These are phyloP conservation scores for Botrytis byssoidea DNA, from an alignment of 2,329 filamentous ascomycete species.

Conservation along the genomic window DNA sequence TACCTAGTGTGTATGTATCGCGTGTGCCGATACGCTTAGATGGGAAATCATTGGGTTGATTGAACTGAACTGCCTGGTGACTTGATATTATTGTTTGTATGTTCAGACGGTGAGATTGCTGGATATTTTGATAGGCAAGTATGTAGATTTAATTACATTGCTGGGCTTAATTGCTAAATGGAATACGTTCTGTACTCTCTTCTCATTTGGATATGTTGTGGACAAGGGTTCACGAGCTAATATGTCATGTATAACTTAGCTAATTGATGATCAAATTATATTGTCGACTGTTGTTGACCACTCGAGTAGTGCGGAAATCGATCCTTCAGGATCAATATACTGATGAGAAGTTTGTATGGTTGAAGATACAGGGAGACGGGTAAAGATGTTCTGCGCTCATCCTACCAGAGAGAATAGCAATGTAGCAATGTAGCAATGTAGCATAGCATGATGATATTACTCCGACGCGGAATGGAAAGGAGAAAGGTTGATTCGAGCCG, in stretches of 20 bases:
- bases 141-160: background rate
- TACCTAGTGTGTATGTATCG: background rate
- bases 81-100: background rate
- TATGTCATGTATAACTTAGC: background rate
- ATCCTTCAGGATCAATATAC: conserved; percentile 1
- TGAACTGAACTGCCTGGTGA: background rate
- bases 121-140: background rate
- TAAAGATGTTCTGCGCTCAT: background rate
- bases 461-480: background rate
- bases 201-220: background rate
- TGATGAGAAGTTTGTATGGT: conserved; percentile 11
- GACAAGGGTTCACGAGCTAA: background rate
- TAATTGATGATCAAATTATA: background rate
- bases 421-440: background rate
- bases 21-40: background rate
- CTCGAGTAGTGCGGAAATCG: background rate
- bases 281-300: background rate
- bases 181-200: background rate
- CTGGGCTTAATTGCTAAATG: background rate
- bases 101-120: background rate
- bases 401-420: background rate
- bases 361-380: conserved; percentile 7
- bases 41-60: background rate
- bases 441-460: background rate
- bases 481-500: background rate